Conservation (phyloP, 2,329 filamentous ascomycete species). For the Penicillium occitanis region DNA sequence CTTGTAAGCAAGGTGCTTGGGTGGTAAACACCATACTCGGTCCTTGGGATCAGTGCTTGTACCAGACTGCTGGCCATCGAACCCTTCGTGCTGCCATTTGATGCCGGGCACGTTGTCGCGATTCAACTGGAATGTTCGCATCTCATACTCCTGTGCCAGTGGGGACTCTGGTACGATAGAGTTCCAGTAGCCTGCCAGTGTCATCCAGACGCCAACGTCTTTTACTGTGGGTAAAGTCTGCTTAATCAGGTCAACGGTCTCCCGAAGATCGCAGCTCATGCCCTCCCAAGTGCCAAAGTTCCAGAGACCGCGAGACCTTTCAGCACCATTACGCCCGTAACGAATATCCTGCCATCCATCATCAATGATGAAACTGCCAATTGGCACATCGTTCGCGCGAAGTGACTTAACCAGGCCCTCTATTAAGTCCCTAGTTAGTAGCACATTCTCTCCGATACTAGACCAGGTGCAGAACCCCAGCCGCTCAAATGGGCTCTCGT, state of each 20-base stretch:
- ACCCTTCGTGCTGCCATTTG: background rate
- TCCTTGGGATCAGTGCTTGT: background rate
- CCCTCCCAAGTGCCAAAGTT: constrained; percentile 4
- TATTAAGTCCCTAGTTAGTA: background rate
- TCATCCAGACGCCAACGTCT: constrained; percentile 10
- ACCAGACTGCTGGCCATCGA: constrained; percentile 2
- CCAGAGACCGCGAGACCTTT: background rate
- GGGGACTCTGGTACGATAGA: constrained; percentile 3
- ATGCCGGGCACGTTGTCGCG: constrained; percentile 4
- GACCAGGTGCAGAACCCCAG: constrained; percentile 10
- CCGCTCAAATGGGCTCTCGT: background rate
- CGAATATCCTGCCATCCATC: constrained; percentile 11
- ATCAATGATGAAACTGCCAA: constrained; percentile 5
- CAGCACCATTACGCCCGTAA: background rate
- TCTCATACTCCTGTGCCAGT: constrained; percentile 1
- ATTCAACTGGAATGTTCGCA: constrained; percentile 1
- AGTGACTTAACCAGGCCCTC: background rate
- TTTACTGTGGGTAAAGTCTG: background rate
- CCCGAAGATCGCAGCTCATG: constrained; percentile 1
- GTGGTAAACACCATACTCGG: background rate
- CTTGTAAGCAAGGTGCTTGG: background rate
- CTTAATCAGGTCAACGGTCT: constrained; percentile 3
- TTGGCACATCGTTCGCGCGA: background rate
- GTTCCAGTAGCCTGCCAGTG: constrained; percentile 12
- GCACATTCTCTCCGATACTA: constrained; percentile 6